Evolutionary conservation across 768 basidiomycete genomes (phyloP).

Genomic region (Pisolithus marmoratus): DNA sequence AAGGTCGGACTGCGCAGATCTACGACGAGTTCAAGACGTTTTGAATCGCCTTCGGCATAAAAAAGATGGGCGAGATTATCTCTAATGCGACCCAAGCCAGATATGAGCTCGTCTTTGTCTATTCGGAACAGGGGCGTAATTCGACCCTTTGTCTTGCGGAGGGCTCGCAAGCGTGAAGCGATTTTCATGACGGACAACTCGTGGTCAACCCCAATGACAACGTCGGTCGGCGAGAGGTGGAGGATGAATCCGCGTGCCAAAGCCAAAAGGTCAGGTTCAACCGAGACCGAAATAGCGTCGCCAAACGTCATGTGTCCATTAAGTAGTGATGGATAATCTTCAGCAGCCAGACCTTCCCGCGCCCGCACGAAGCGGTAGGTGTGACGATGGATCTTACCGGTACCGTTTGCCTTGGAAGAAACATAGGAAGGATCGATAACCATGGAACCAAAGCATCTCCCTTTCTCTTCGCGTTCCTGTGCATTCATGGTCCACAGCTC

Average conservation of each 20-base stretch:
- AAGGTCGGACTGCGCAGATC: constrained; percentile 73
- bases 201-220: constrained; percentile 83
- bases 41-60: constrained; percentile 67
- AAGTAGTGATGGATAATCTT: constrained; percentile 40
- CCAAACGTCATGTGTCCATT: constrained; percentile 74
- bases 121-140: constrained; percentile 59
- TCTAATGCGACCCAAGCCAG: constrained; percentile 83
- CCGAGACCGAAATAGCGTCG: constrained; percentile 83
- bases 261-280: constrained; percentile 82
- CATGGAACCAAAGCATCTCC: constrained; percentile 85
- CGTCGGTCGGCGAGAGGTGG: constrained; percentile 53
- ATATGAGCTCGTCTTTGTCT: constrained; percentile 88
- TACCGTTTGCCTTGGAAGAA: constrained; percentile 11
- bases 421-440: constrained; percentile 45
- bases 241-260: constrained; percentile 81
- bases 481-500: constrained; percentile 94
- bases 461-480: constrained; percentile 68
- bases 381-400: constrained; percentile 67
- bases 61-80: constrained; percentile 89
- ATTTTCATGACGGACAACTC: constrained; percentile 51
- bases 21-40: constrained; percentile 70
- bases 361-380: constrained; percentile 67
- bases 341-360: constrained; percentile 4
- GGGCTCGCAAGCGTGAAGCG: constrained; percentile 30
- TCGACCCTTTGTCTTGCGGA: constrained; percentile 11